Percentiles rank a stretch among this genome's conserved stretches.
Conservation (phyloP, 495 filamentous ascomycete species). For the Xylaria bambusicola region DNA sequence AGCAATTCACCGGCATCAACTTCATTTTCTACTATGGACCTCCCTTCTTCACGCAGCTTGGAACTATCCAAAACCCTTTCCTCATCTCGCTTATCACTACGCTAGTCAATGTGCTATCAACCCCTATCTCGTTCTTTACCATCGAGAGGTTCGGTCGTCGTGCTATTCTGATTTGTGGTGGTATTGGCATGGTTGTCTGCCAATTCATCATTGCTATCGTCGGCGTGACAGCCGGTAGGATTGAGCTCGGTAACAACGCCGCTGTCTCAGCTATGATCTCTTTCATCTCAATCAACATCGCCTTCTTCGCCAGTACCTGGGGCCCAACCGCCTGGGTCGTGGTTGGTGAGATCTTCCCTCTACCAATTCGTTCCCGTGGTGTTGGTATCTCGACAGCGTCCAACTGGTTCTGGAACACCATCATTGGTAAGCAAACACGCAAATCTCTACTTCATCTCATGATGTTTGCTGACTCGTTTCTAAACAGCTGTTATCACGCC, state of each 20-base stretch:
- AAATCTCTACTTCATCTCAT: no score
- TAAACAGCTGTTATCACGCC: constrained; percentile 60
- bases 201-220: constrained; percentile 67
- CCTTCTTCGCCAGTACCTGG: constrained; percentile 72
- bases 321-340: constrained; percentile 75
- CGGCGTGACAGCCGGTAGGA: constrained; percentile 54
- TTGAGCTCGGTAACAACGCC: constrained; percentile 34
- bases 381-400: constrained; percentile 72
- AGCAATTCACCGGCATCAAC: constrained; percentile 46
- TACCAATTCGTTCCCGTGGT: constrained; percentile 73
- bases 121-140: constrained; percentile 63
- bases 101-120: constrained; percentile 72
- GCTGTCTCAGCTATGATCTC: constrained; percentile 58
- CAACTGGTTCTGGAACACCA: constrained; percentile 78
- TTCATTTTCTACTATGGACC: constrained; percentile 68
- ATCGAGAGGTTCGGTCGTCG: constrained; percentile 72
- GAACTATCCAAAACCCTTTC: constrained; percentile 63
- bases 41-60: constrained; percentile 63
- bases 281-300: constrained; percentile 75
- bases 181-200: constrained; percentile 68
- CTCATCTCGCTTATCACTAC: constrained; percentile 73
- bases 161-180: constrained; percentile 66
- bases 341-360: constrained; percentile 76
- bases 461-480: constrained; percentile 47
- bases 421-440: constrained; percentile 26